Percentiles rank a stretch among this genome's conserved stretches.
Conservation (phyloP, 148 eudicot genomes). For the Bassia scoparia region DNA sequence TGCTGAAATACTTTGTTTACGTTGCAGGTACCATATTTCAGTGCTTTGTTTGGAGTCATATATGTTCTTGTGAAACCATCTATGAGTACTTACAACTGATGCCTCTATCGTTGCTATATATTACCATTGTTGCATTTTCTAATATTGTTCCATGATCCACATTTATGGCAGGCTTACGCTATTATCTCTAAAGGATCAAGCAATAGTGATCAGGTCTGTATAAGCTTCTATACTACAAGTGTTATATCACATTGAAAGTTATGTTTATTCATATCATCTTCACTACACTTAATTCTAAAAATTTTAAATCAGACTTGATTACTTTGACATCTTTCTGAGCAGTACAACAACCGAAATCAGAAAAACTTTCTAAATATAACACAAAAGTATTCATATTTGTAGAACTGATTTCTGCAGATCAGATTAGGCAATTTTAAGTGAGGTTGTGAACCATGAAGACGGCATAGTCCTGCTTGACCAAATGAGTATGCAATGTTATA, state of each 20-base stretch:
- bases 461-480: too few relatives aligned
- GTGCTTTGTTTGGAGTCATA: constrained; percentile 87
- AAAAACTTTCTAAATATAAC: too few relatives aligned
- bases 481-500: too few relatives aligned
- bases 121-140: neutral
- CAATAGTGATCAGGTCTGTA: constrained; percentile 71
- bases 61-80: constrained; percentile 76
- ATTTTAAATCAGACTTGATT: neutral
- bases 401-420: too few relatives aligned
- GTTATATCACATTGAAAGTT: neutral
- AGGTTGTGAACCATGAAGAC: too few relatives aligned
- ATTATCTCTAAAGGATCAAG: constrained; percentile 77
- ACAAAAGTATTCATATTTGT: too few relatives aligned
- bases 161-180: constrained; percentile 65
- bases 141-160: neutral
- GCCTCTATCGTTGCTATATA: neutral
- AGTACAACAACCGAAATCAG: neutral
- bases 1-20: constrained; percentile 10
- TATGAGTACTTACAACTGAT: constrained; percentile 40
- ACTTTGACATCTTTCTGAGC: too few relatives aligned
- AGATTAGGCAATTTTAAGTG: too few relatives aligned
- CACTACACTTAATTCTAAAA: neutral
- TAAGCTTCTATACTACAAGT: constrained; percentile 7
- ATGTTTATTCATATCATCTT: neutral
- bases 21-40: constrained; percentile 80